Percentiles rank a stretch among this genome's conserved stretches.
Evolutionary conservation across 495 filamentous ascomycete species (phyloP).

Genomic region (Tuber calosporum): DNA sequence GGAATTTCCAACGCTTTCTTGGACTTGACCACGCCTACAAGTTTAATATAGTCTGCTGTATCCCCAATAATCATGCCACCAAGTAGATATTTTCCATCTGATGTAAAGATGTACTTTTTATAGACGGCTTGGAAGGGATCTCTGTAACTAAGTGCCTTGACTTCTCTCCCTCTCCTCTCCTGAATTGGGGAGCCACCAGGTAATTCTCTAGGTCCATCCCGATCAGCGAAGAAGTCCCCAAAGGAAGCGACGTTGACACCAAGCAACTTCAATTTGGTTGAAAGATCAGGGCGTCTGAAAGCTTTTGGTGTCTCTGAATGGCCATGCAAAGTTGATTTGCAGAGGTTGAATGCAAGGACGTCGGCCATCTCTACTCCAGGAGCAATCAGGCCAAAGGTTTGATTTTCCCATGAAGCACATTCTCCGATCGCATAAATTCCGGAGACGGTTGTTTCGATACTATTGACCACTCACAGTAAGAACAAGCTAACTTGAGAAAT

Average conservation of each 20-base stretch:
- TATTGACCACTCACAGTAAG: constrained; percentile 21
- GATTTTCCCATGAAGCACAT: constrained; percentile 88
- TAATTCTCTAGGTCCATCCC: constrained; percentile 71
- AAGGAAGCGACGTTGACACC: constrained; percentile 94
- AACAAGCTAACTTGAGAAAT: background rate
- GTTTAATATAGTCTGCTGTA: constrained; percentile 85
- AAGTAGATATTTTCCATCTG: constrained; percentile 85
- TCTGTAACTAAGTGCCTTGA: constrained; percentile 85
- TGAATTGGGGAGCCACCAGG: constrained; percentile 48
- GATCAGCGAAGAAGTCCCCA: constrained; percentile 92
- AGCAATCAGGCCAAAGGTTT: constrained; percentile 89
- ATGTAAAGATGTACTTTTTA: constrained; percentile 91
- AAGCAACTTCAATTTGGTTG: constrained; percentile 87
- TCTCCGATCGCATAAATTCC: constrained; percentile 90
- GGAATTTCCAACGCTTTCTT: constrained; percentile 77
- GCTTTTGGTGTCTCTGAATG: constrained; percentile 60
- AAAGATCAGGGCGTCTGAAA: constrained; percentile 82
- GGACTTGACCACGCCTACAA: constrained; percentile 88
- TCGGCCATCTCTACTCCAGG: constrained; percentile 97
- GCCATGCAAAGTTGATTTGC: constrained; percentile 53
- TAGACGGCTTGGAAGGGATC: constrained; percentile 93
- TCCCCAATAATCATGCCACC: constrained; percentile 99
- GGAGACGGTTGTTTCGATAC: constrained; percentile 62
- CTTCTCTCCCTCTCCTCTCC: constrained; percentile 41
- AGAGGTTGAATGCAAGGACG: constrained; percentile 84